phyloP scores from a whole-genome alignment of 768 basidiomycete species.

The Fibroporia radiculosa region DNA sequence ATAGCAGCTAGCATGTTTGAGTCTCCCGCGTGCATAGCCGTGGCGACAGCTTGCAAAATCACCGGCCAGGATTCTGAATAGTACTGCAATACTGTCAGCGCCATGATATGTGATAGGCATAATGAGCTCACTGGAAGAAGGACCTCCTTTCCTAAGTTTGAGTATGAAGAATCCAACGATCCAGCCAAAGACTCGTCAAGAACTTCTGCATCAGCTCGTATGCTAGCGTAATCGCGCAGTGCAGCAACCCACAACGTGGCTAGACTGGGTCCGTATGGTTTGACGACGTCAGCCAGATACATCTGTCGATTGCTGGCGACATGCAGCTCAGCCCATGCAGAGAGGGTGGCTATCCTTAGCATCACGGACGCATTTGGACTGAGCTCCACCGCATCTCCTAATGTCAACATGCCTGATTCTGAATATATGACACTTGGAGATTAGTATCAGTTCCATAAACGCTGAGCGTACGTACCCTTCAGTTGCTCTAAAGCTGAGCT shows the following conservation, averaged over 20 bases:
- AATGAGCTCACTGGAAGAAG: constrained; percentile 67
- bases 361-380: constrained; percentile 94
- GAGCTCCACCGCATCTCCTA: constrained; percentile 81
- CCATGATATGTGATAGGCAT: background rate
- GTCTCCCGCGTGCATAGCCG: constrained; percentile 65
- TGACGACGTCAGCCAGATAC: constrained; percentile 76
- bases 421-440: constrained; percentile 5
- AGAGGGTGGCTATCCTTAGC: constrained; percentile 85
- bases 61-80: constrained; percentile 77
- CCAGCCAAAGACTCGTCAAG: constrained; percentile 68
- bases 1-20: constrained; percentile 69
- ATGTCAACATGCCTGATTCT: constrained; percentile 79
- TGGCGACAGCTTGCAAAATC: constrained; percentile 80
- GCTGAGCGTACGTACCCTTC: constrained; percentile 46
- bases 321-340: constrained; percentile 93
- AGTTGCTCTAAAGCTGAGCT: constrained; percentile 86
- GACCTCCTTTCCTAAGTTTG: constrained; percentile 85
- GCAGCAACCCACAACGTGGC: constrained; percentile 84
- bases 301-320: constrained; percentile 64
- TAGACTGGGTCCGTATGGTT: constrained; percentile 68
- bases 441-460: background rate
- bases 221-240: constrained; percentile 86
- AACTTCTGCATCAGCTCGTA: constrained; percentile 84
- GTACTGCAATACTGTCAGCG: constrained; percentile 46
- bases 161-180: constrained; percentile 74